Conservation (phyloP, 257 asterid genomes). For the Nicotiana tabacum region DNA sequence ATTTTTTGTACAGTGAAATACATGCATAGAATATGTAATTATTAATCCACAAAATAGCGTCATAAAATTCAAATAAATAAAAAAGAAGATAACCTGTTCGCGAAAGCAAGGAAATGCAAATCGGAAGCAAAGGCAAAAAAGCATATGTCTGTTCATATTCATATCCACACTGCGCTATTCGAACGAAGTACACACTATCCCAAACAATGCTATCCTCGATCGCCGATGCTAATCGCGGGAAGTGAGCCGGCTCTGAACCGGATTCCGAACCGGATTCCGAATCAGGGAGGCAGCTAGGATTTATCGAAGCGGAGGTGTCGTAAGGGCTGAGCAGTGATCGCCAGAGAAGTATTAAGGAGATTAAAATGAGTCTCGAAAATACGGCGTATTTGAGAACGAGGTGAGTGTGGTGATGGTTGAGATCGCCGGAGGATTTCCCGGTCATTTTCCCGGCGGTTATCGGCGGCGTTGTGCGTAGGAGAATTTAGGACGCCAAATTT, state of each 20-base stretch:
- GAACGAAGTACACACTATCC: slow-evolving; percentile 85
- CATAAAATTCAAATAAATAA: background rate
- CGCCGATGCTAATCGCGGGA: slow-evolving; percentile 51
- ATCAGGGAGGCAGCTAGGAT: slow-evolving; percentile 57
- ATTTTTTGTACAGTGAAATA: background rate
- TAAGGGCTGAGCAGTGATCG: slow-evolving; percentile 69
- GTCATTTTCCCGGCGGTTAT: background rate
- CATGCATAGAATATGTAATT: background rate
- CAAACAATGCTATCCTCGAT: slow-evolving; percentile 82
- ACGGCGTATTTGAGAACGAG: slow-evolving; percentile 42
- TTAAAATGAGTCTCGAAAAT: slow-evolving; percentile 43
- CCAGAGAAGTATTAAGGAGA: slow-evolving; percentile 49
- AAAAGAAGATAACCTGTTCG: slow-evolving; percentile 44
- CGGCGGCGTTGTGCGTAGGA: background rate
- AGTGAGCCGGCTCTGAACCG: slow-evolving; percentile 23
- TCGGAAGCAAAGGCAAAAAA: slow-evolving; percentile 85
- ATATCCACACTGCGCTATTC: slow-evolving; percentile 84
- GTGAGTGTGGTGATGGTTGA: slow-evolving; percentile 17
- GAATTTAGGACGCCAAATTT: background rate
- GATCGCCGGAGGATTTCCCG: background rate
- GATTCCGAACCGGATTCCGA: slow-evolving; percentile 5
- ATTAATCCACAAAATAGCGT: background rate
- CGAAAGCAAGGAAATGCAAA: slow-evolving; percentile 60
- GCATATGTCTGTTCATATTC: slow-evolving; percentile 95
- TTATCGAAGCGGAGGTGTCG: slow-evolving; percentile 81